Percentiles rank a stretch among this genome's conserved stretches.
Conservation (phyloP, 805 yeast species). For the Spathaspora girioi region DNA sequence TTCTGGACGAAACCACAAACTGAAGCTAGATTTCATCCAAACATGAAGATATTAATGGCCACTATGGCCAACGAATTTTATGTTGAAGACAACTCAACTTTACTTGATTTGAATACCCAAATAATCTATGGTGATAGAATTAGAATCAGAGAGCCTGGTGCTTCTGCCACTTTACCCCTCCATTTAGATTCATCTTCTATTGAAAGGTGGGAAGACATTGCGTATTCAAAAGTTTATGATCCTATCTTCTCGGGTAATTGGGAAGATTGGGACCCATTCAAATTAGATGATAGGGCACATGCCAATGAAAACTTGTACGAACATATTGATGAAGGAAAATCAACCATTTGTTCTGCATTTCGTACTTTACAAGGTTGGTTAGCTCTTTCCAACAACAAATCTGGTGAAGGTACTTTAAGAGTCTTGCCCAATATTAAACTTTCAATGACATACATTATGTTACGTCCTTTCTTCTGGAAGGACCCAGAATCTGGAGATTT, state of each 20-base stretch:
- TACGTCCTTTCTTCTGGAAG: slow-evolving; percentile 36
- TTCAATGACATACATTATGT: slow-evolving; percentile 33
- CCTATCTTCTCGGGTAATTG: slow-evolving; percentile 36
- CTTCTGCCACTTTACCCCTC: slow-evolving; percentile 27
- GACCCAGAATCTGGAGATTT: slow-evolving; percentile 11
- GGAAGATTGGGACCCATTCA: slow-evolving; percentile 42
- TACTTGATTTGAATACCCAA: slow-evolving; percentile 26
- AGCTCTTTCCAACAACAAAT: slow-evolving; percentile 30
- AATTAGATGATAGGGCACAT: slow-evolving; percentile 27
- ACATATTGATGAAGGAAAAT: slow-evolving; percentile 8
- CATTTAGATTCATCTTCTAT: slow-evolving; percentile 39
- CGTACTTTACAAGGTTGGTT: slow-evolving; percentile 46
- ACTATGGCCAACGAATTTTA: slow-evolving; percentile 12
- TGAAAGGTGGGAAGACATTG: slow-evolving; percentile 45
- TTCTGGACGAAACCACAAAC: slow-evolving; percentile 40
- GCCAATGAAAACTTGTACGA: slow-evolving; percentile 32
- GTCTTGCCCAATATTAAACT: slow-evolving; percentile 33
- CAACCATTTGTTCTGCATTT: slow-evolving; percentile 28
- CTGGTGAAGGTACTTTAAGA: slow-evolving; percentile 38
- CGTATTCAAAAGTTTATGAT: slow-evolving; percentile 31
- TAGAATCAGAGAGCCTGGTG: slow-evolving; percentile 38
- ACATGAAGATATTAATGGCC: slow-evolving; percentile 23
- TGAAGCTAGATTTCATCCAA: slow-evolving; percentile 36
- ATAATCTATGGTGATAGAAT: slow-evolving; percentile 40
- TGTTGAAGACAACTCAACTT: slow-evolving; percentile 14